These are phyloP conservation scores for Jatropha curcas DNA, from an alignment of 345 rosid species.

Conservation along the genomic window DNA sequence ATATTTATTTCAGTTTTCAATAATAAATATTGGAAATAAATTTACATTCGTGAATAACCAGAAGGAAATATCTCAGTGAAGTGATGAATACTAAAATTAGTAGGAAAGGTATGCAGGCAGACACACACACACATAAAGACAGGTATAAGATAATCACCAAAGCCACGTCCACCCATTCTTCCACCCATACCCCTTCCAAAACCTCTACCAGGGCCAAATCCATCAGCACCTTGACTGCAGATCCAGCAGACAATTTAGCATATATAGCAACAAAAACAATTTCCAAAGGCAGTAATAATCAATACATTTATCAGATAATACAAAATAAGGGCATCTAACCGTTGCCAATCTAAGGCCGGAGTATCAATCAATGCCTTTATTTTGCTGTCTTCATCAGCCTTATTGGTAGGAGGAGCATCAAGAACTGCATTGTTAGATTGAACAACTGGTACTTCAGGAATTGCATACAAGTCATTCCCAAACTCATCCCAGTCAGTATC, in stretches of 20 bases:
- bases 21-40: neutral
- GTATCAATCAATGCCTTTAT: constrained; percentile 89
- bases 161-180: constrained; percentile 95
- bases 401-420: constrained; percentile 60
- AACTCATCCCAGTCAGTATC: constrained; percentile 94
- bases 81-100: neutral
- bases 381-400: constrained; percentile 93
- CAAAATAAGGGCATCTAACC: constrained; percentile 48
- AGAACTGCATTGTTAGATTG: constrained; percentile 49
- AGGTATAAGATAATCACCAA: constrained; percentile 56
- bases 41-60: neutral
- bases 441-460: constrained; percentile 63
- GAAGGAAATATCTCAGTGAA: constrained; percentile 7
- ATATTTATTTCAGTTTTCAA: constrained; percentile 21
- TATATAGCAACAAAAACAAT: neutral
- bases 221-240: constrained; percentile 82
- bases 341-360: constrained; percentile 97
- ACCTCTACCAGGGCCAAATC: constrained; percentile 91
- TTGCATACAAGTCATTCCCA: constrained; percentile 89
- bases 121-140: neutral
- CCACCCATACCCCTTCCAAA: constrained; percentile 90
- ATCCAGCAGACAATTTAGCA: constrained; percentile 19
- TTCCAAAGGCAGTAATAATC: neutral
- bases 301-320: neutral
- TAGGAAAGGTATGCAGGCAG: neutral